These are phyloP conservation scores for Termitomyces heimii DNA, from an alignment of 768 basidiomycete genomes.

Conservation along the genomic window DNA sequence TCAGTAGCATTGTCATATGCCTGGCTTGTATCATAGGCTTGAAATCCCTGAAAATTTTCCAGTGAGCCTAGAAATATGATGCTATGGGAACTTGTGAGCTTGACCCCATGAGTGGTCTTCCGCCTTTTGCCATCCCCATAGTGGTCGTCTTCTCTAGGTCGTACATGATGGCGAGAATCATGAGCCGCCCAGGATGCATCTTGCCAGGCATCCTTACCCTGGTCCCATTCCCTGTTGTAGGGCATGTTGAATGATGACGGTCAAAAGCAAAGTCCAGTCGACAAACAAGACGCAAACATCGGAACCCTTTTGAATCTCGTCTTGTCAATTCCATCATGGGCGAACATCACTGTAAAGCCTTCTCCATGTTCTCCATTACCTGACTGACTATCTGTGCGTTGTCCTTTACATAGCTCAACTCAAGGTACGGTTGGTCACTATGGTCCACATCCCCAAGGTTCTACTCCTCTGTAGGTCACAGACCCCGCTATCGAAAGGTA, in stretches of 20 bases:
- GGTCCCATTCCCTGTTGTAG: conserved; percentile 84
- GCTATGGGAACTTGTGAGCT: neutral
- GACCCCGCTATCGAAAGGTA: conserved; percentile 60
- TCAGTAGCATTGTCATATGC: conserved; percentile 40
- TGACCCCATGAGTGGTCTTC: conserved; percentile 67
- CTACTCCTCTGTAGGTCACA: conserved; percentile 19
- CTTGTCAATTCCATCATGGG: conserved; percentile 40
- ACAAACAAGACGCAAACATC: conserved; percentile 28
- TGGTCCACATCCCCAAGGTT: neutral
- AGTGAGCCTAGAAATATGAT: neutral
- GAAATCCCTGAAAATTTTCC: conserved; percentile 14
- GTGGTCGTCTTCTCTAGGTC: conserved; percentile 65
- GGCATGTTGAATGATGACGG: conserved; percentile 44
- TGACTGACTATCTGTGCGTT: conserved; percentile 9
- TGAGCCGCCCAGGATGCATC: conserved; percentile 38
- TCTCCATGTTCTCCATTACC: neutral
- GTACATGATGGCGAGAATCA: conserved; percentile 33
- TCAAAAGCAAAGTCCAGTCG: conserved; percentile 29
- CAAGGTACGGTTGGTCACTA: conserved; percentile 34
- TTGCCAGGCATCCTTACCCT: conserved; percentile 61
- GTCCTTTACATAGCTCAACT: conserved; percentile 40
- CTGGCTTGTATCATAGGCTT: conserved; percentile 50
- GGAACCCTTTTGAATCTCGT: conserved; percentile 15
- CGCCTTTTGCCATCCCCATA: conserved; percentile 69
- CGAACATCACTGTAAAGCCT: conserved; percentile 48